phyloP scores from a whole-genome alignment of 1,284 basidiomycete genomes.

The Schizopora paradoxa region DNA sequence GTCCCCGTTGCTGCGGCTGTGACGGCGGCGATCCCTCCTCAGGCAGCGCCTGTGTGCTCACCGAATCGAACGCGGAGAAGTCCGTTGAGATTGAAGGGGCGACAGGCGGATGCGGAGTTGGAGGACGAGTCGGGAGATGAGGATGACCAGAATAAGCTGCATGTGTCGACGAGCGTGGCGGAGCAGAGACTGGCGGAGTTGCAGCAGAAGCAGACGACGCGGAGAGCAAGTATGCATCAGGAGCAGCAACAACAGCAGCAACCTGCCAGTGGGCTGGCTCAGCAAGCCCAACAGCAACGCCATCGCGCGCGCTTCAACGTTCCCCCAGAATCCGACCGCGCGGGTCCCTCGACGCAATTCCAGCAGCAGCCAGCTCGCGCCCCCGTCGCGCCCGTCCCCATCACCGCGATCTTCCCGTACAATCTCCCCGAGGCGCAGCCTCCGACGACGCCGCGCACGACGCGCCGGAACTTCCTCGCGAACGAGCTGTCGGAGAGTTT shows the following conservation, averaged over 20 bases:
- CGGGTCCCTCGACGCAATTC: neutral
- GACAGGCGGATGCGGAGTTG: conserved; percentile 61
- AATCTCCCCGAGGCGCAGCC: conserved; percentile 63
- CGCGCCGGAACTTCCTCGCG: conserved; percentile 76
- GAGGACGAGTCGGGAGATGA: conserved; percentile 57
- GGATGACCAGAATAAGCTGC: conserved; percentile 44
- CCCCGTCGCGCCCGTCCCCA: conserved; percentile 36
- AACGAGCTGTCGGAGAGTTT: conserved; percentile 84
- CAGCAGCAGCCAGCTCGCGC: conserved; percentile 16
- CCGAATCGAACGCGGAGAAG: conserved; percentile 7
- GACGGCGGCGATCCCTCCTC: conserved; percentile 33
- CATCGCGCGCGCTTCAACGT: neutral
- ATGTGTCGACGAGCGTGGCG: conserved; percentile 56
- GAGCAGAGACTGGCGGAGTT: conserved; percentile 55
- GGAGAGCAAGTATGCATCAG: conserved; percentile 22
- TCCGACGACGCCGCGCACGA: conserved; percentile 81
- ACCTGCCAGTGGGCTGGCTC: conserved; percentile 13
- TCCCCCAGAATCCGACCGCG: neutral
- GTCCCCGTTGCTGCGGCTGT: conserved; percentile 58
- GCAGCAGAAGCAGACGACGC: conserved; percentile 29
- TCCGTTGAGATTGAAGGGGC: conserved; percentile 45
- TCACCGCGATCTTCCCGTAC: conserved; percentile 65
- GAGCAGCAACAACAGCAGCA: conserved; percentile 19
- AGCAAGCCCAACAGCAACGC: neutral
- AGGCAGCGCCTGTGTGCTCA: conserved; percentile 6